phyloP scores from a whole-genome alignment of 306 rosid genomes.

The Gastrolobium villosum region DNA sequence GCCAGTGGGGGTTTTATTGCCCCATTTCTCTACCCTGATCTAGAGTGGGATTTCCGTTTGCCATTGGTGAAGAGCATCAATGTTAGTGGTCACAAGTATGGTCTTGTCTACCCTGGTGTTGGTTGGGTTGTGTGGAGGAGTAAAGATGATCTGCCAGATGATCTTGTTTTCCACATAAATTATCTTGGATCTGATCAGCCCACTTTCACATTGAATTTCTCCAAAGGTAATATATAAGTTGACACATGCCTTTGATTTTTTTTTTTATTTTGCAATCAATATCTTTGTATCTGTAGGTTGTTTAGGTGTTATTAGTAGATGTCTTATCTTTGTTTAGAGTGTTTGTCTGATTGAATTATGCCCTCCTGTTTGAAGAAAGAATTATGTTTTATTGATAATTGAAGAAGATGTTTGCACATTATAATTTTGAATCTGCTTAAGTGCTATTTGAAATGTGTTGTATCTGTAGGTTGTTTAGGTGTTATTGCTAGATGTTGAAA shows the following conservation, averaged over 20 bases:
- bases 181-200: slow-evolving; percentile 97
- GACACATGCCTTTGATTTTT: not conserved
- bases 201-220: slow-evolving; percentile 92
- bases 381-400: not conserved
- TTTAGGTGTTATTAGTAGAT: slow-evolving; percentile 1
- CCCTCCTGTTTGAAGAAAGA: not conserved
- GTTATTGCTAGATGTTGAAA: too few species aligned
- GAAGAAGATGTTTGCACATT: not conserved
- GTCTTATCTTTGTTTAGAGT: slow-evolving; percentile 4
- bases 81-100: slow-evolving; percentile 94
- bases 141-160: slow-evolving; percentile 82
- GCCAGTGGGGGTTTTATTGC: slow-evolving; percentile 95
- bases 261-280: not conserved
- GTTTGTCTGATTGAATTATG: not conserved
- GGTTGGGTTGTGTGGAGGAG: slow-evolving; percentile 97
- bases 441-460: slow-evolving; percentile 2
- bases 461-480: too few species aligned
- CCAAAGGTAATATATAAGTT: slow-evolving; percentile 67
- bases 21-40: slow-evolving; percentile 79
- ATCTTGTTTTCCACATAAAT: slow-evolving; percentile 87
- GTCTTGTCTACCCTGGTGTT: slow-evolving; percentile 91
- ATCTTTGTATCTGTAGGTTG: not conserved
- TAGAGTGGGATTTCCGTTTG: slow-evolving; percentile 87
- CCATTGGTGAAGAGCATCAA: slow-evolving; percentile 87
- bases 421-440: not conserved